Conservation (phyloP, 2,329 filamentous ascomycete genomes). For the Myriosclerotinia duriaeana region DNA sequence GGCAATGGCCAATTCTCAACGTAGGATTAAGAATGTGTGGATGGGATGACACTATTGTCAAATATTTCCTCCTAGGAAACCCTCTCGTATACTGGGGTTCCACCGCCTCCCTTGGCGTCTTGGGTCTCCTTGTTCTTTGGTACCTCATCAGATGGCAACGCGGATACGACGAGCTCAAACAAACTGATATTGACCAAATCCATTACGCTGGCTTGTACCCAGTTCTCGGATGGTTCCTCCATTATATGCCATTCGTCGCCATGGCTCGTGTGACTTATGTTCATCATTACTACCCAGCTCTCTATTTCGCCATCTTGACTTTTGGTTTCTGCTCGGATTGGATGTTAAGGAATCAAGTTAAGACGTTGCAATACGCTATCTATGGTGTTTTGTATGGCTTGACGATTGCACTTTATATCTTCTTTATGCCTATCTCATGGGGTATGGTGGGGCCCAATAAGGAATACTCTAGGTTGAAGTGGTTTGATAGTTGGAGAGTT, state of each 20-base stretch:
- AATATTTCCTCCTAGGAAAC: slow-evolving; percentile 98
- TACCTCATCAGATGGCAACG: slow-evolving; percentile 95
- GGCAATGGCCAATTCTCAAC: slow-evolving; percentile 96
- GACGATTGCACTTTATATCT: slow-evolving; percentile 79
- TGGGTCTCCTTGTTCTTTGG: slow-evolving; percentile 73
- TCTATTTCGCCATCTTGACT: slow-evolving; percentile 93
- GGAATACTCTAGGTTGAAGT: slow-evolving; percentile 90
- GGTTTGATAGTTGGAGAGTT: slow-evolving; percentile 77
- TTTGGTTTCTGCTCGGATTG: slow-evolving; percentile 89
- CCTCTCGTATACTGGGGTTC: slow-evolving; percentile 95
- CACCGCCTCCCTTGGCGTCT: slow-evolving; percentile 72
- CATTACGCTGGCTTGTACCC: slow-evolving; percentile 93
- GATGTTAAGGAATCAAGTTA: slow-evolving; percentile 66
- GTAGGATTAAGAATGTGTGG: slow-evolving; percentile 98
- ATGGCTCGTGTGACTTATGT: slow-evolving; percentile 99
- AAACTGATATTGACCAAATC: slow-evolving; percentile 84
- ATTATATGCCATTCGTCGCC: slow-evolving; percentile 92
- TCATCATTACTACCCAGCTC: slow-evolving; percentile 97
- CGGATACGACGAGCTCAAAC: slow-evolving; percentile 79
- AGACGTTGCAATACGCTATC: slow-evolving; percentile 62
- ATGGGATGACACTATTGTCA: slow-evolving; percentile 93
- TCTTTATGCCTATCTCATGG: slow-evolving; percentile 93
- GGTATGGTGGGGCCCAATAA: slow-evolving; percentile 85
- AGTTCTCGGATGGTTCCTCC: slow-evolving; percentile 88
- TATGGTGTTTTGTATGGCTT: slow-evolving; percentile 72